phyloP scores from a whole-genome alignment of 257 asterid genomes.

The Solanum tarijense region DNA sequence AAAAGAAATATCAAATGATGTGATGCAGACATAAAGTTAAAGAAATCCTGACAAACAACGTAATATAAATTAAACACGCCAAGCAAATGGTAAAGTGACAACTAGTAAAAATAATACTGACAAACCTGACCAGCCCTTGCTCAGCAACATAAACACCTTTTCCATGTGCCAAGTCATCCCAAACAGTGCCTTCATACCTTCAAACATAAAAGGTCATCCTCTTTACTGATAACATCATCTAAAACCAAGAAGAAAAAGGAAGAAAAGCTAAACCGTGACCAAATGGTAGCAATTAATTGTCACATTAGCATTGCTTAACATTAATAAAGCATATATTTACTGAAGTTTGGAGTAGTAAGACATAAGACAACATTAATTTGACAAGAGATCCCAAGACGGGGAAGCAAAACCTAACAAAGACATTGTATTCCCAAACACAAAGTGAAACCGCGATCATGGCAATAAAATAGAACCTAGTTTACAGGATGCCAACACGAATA shows the following conservation, averaged over 20 bases:
- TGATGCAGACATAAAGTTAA: neutral
- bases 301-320: neutral
- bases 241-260: neutral
- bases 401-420: neutral
- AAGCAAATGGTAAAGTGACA: neutral
- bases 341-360: neutral
- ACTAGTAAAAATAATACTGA: neutral
- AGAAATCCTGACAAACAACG: neutral
- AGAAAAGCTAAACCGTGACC: neutral
- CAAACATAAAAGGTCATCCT: neutral
- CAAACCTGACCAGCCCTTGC: conserved; percentile 89
- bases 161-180: conserved; percentile 99
- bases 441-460: neutral
- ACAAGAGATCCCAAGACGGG: neutral
- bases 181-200: conserved; percentile 99
- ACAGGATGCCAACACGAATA: neutral
- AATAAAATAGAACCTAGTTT: neutral
- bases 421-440: neutral
- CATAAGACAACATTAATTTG: neutral
- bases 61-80: neutral
- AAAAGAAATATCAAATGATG: neutral
- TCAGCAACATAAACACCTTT: conserved; percentile 85
- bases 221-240: neutral
- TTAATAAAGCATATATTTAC: neutral
- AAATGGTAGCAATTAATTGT: neutral